Conservation (phyloP, 768 basidiomycete species). For the Hygrocybe coccinea region DNA sequence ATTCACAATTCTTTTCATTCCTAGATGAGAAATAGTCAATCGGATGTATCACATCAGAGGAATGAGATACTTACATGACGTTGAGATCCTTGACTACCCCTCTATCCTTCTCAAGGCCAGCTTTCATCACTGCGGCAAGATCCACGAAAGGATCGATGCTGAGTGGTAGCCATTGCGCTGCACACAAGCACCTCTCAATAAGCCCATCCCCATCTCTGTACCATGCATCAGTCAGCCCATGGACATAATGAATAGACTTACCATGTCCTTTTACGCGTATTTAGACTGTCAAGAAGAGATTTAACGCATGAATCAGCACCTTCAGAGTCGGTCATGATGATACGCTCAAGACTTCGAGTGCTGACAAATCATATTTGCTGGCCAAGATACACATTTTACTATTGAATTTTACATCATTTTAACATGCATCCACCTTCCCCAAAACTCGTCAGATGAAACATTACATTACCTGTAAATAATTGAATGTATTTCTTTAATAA, state of each 20-base stretch:
- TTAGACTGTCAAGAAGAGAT: no score
- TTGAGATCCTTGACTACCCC: background rate
- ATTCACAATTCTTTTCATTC: background rate
- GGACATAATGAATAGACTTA: background rate
- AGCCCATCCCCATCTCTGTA: background rate
- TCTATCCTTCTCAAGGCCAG: background rate
- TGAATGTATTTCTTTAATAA: no score
- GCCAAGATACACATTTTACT: no score
- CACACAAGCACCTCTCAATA: background rate
- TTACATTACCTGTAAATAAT: no score
- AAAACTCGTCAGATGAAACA: no score
- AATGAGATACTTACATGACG: background rate
- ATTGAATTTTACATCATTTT: no score
- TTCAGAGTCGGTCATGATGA: no score
- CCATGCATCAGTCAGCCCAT: background rate
- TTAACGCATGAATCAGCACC: no score
- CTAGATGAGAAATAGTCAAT: background rate
- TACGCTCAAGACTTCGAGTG: no score
- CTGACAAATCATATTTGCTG: no score
- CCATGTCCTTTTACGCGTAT: background rate
- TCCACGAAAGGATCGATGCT: background rate
- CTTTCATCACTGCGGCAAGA: background rate
- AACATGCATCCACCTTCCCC: no score
- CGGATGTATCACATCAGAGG: background rate
- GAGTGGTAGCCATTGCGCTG: background rate